Conservation (phyloP, 495 filamentous ascomycete genomes). For the Trichoderma gamsii region DNA sequence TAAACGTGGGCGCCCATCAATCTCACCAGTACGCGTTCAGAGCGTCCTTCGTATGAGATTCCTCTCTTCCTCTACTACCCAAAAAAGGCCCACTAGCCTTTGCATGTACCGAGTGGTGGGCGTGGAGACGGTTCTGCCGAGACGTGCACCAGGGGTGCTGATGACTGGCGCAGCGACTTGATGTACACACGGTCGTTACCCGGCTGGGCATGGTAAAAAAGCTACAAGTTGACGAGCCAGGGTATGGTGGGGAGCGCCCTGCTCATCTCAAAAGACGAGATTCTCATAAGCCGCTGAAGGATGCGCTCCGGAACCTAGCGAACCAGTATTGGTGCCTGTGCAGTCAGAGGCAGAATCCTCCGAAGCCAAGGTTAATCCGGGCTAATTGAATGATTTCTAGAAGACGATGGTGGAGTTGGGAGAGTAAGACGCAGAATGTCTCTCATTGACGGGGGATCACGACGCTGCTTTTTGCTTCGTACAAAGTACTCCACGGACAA, state of each 20-base stretch:
- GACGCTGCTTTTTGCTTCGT: not conserved
- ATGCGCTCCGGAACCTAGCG: slow-evolving; percentile 10
- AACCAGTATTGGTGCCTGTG: not conserved
- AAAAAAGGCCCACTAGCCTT: slow-evolving; percentile 7
- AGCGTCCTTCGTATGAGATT: not conserved
- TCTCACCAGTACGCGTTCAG: not conserved
- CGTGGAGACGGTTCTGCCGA: slow-evolving; percentile 13
- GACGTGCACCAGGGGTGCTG: slow-evolving; percentile 12
- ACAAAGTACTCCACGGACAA: not conserved
- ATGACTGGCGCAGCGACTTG: slow-evolving; percentile 8
- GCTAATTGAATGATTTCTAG: not conserved
- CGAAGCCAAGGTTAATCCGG: not conserved
- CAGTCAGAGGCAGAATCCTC: slow-evolving; percentile 4
- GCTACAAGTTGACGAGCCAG: not conserved
- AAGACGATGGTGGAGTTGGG: not conserved
- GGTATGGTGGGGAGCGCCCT: not conserved
- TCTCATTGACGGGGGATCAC: not conserved
- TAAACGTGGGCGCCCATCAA: slow-evolving; percentile 13
- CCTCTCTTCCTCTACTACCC: not conserved
- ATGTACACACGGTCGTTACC: not conserved
- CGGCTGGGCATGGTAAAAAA: slow-evolving; percentile 2
- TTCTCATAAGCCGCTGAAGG: slow-evolving; percentile 11
- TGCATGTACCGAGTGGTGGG: slow-evolving; percentile 10
- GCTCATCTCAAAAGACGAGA: slow-evolving; percentile 9
- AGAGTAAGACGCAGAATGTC: not conserved